A percentile compares a stretch with the other conserved stretches of the same genome.
These are phyloP conservation scores for Wilhelminamyces savonicus DNA, from an alignment of 805 yeast species.

Conservation along the genomic window DNA sequence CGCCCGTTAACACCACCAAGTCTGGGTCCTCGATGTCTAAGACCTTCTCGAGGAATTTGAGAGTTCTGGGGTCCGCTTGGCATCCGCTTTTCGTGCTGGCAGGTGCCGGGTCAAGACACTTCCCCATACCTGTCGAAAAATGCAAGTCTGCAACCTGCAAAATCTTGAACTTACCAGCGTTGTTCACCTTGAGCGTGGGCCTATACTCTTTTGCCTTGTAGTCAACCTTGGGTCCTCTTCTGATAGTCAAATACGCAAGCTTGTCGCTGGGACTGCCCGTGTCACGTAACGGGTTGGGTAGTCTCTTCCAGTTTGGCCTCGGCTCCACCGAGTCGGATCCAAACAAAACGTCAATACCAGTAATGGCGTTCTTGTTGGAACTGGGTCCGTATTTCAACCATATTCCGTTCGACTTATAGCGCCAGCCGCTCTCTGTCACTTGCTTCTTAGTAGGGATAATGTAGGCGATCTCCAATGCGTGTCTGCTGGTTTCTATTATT, in stretches of 20 bases:
- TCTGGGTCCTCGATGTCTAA: conserved; percentile 78
- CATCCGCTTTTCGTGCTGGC: conserved; percentile 44
- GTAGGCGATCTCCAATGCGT: conserved; percentile 10
- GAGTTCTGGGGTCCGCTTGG: conserved; percentile 72
- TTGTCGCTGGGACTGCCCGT: conserved; percentile 12
- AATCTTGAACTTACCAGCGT: conserved; percentile 59
- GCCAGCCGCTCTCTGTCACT: conserved; percentile 41
- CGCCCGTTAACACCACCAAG: conserved; percentile 83
- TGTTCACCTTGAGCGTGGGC: conserved; percentile 28
- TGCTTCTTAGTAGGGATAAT: conserved; percentile 30
- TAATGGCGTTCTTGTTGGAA: conserved; percentile 32
- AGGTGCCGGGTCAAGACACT: conserved; percentile 71
- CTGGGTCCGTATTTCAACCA: conserved; percentile 54
- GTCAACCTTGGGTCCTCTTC: conserved; percentile 28
- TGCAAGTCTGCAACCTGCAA: conserved; percentile 90
- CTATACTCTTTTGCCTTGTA: conserved; percentile 17
- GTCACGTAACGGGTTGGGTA: conserved; percentile 21
- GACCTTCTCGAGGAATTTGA: conserved; percentile 52
- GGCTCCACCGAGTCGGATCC: conserved; percentile 75
- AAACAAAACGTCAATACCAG: conserved; percentile 63
- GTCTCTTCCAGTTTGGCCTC: conserved; percentile 56
- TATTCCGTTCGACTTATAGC: conserved; percentile 39
- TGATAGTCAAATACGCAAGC: conserved; percentile 23
- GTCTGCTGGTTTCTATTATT: conserved; percentile 13
- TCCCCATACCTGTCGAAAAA: conserved; percentile 77